These are phyloP conservation scores for Penicillium polonicum DNA, from an alignment of 2,329 filamentous ascomycete genomes.

Conservation along the genomic window DNA sequence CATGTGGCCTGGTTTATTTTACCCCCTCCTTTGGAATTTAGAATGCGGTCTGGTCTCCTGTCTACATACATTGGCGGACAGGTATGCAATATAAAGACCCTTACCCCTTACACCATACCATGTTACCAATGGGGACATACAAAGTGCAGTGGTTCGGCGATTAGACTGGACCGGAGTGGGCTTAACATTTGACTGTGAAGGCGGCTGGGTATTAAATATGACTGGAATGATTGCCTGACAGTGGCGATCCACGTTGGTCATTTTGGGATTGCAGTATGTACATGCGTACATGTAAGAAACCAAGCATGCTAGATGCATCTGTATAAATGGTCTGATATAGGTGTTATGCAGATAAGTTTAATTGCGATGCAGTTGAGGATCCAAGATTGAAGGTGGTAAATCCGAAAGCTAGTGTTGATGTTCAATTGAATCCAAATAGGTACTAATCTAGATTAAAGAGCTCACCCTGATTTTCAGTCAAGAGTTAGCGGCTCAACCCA, in stretches of 20 bases:
- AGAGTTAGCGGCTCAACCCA: neutral
- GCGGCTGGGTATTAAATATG: neutral
- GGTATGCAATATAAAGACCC: neutral
- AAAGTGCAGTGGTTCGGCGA: neutral
- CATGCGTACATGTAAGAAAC: neutral
- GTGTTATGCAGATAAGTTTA: neutral
- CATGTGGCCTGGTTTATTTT: neutral
- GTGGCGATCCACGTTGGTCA: neutral
- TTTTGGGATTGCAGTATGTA: neutral
- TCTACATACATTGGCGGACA: neutral
- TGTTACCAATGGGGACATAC: neutral
- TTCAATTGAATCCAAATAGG: neutral
- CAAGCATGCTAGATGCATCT: neutral
- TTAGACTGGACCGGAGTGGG: neutral
- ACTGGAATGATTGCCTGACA: neutral
- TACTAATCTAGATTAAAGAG: neutral
- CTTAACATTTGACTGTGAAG: neutral
- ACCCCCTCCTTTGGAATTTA: neutral
- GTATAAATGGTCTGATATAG: neutral
- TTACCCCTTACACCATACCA: neutral
- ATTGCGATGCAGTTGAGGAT: neutral
- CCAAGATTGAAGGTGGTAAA: neutral
- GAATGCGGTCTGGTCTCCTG: neutral
- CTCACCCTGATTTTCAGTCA: neutral
- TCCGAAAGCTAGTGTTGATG: neutral